Evolutionary conservation across 768 basidiomycete species (phyloP).

Genomic region (Hericium erinaceus): DNA sequence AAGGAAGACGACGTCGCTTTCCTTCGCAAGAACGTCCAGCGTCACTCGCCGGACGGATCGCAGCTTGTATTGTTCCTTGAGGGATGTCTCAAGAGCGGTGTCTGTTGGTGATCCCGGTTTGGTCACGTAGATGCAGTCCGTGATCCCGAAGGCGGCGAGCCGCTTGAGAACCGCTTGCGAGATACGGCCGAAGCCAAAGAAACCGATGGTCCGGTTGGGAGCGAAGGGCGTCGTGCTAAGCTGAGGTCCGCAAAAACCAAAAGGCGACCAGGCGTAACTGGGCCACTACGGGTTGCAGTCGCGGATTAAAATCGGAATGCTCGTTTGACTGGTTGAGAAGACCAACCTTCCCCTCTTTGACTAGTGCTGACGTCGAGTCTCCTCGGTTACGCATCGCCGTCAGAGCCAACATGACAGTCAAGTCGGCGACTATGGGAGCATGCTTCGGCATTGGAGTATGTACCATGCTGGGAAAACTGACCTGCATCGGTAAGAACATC

Average conservation of each 20-base stretch:
- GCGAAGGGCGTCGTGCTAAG: constrained; percentile 44
- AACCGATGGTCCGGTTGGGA: constrained; percentile 65
- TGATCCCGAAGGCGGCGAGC: constrained; percentile 76
- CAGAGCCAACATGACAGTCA: constrained; percentile 81
- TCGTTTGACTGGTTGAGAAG: not conserved
- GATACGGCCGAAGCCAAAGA: constrained; percentile 94
- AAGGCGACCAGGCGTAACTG: constrained; percentile 68
- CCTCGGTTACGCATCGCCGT: constrained; percentile 76
- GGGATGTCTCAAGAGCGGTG: constrained; percentile 27
- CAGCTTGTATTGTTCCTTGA: constrained; percentile 22
- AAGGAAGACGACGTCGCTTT: constrained; percentile 81
- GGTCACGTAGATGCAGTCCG: constrained; percentile 57
- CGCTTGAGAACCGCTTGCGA: constrained; percentile 76
- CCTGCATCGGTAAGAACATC: constrained; percentile 91
- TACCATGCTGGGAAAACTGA: constrained; percentile 17
- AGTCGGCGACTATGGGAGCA: constrained; percentile 70
- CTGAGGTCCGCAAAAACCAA: constrained; percentile 78
- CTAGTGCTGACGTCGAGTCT: constrained; percentile 50
- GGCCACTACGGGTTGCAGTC: constrained; percentile 55
- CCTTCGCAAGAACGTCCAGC: constrained; percentile 57
- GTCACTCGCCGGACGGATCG: constrained; percentile 44
- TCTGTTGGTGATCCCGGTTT: constrained; percentile 41
- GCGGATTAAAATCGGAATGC: not conserved
- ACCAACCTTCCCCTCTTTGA: constrained; percentile 60
- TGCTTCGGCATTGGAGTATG: not conserved